These are phyloP conservation scores for Colletotrichum karsti DNA, from an alignment of 2,329 filamentous ascomycete species.

Conservation along the genomic window DNA sequence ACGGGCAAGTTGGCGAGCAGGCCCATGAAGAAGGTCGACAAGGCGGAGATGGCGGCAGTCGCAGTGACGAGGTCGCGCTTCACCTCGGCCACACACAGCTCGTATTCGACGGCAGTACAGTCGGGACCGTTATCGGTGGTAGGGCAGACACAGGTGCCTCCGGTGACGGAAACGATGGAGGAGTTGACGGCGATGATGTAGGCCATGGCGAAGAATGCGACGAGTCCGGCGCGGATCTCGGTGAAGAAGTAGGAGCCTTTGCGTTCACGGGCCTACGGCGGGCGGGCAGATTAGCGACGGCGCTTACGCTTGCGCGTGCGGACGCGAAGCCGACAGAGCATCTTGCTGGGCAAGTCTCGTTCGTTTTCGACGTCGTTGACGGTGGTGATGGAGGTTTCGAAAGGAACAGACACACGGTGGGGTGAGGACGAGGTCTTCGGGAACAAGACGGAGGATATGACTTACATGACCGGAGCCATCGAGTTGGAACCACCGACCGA, in stretches of 20 bases:
- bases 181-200: conserved; percentile 65
- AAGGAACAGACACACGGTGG: neutral
- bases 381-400: no score
- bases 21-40: conserved; percentile 86
- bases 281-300: conserved; percentile 10
- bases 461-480: conserved; percentile 85
- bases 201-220: conserved; percentile 76
- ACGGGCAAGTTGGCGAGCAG: conserved; percentile 77
- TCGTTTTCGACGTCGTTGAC: no score
- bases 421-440: no score
- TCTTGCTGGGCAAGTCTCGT: no score
- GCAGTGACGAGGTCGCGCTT: conserved; percentile 85
- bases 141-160: conserved; percentile 80
- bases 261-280: conserved; percentile 69
- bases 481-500: conserved; percentile 80
- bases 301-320: neutral
- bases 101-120: conserved; percentile 63
- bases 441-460: conserved; percentile 37
- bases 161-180: conserved; percentile 67
- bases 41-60: conserved; percentile 82
- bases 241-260: conserved; percentile 83
- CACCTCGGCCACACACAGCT: conserved; percentile 69
- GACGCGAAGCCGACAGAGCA: no score
- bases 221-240: conserved; percentile 83
- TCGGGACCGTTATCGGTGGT: conserved; percentile 62